These are phyloP conservation scores for Rhizophora mangle DNA, from an alignment of 345 rosid species.

Conservation along the genomic window DNA sequence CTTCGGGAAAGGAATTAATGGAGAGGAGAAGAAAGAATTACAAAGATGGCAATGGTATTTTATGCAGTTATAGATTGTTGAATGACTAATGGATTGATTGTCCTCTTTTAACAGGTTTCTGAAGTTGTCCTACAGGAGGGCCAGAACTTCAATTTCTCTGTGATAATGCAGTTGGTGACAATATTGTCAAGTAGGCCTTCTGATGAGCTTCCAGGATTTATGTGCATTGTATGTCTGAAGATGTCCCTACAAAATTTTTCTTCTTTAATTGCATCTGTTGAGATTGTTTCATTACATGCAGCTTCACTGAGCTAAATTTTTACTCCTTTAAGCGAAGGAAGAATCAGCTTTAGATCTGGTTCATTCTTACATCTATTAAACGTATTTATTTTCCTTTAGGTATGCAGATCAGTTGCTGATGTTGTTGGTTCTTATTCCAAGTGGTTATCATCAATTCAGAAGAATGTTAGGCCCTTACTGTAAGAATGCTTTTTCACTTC, in stretches of 20 bases:
- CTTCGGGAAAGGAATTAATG: too few species aligned
- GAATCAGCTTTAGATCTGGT: neutral
- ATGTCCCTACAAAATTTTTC: slow-evolving; percentile 13
- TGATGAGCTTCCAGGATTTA: slow-evolving; percentile 68
- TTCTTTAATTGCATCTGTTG: slow-evolving; percentile 4
- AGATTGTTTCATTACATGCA: neutral
- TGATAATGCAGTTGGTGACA: slow-evolving; percentile 74
- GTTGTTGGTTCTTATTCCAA: slow-evolving; percentile 93
- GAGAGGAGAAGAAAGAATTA: too few species aligned
- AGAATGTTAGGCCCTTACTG: slow-evolving; percentile 67
- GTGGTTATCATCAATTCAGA: slow-evolving; percentile 70
- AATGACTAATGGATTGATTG: slow-evolving; percentile 7
- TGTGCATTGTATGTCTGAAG: slow-evolving; percentile 66
- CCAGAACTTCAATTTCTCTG: slow-evolving; percentile 63
- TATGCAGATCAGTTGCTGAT: slow-evolving; percentile 85
- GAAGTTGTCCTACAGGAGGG: slow-evolving; percentile 72
- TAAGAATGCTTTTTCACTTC: slow-evolving; percentile 40
- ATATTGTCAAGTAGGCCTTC: slow-evolving; percentile 58
- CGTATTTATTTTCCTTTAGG: slow-evolving; percentile 45
- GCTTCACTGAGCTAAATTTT: neutral
- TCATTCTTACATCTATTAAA: slow-evolving; percentile 5
- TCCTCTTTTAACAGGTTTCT: slow-evolving; percentile 62
- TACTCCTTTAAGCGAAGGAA: neutral
- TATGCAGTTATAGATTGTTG: neutral
- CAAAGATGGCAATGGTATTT: too few species aligned